These are phyloP conservation scores for Schwanniomyces sp. DNA, from an alignment of 805 yeast genomes.

Conservation along the genomic window DNA sequence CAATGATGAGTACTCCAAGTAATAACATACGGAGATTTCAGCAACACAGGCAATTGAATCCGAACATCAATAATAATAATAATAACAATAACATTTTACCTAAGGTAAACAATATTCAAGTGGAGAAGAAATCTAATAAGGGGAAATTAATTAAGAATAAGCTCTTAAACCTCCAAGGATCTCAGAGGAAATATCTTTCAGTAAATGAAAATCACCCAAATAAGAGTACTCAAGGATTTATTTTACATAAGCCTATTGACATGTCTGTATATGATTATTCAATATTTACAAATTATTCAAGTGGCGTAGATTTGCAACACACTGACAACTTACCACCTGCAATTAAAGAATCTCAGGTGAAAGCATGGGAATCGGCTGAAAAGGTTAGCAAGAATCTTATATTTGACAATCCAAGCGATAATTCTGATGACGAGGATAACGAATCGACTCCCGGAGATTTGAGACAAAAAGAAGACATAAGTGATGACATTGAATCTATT, in stretches of 20 bases:
- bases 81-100: slow-evolving; percentile 6
- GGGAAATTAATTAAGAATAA: slow-evolving; percentile 33
- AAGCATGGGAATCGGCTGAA: slow-evolving; percentile 48
- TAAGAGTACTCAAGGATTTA: slow-evolving; percentile 20
- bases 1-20: slow-evolving; percentile 43
- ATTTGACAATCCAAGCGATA: slow-evolving; percentile 29
- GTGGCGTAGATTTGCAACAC: slow-evolving; percentile 14
- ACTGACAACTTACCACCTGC: slow-evolving; percentile 27
- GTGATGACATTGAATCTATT: slow-evolving; percentile 22
- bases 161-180: slow-evolving; percentile 38
- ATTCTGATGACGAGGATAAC: slow-evolving; percentile 17
- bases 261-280: slow-evolving; percentile 37
- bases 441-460: slow-evolving; percentile 10
- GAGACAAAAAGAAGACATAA: background rate
- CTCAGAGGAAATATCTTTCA: slow-evolving; percentile 23
- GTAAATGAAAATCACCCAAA: slow-evolving; percentile 16
- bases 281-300: slow-evolving; percentile 26
- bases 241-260: slow-evolving; percentile 31
- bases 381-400: slow-evolving; percentile 35
- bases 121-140: slow-evolving; percentile 17
- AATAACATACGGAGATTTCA: slow-evolving; percentile 37
- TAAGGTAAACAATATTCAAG: slow-evolving; percentile 1
- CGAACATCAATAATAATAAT: slow-evolving; percentile 5
- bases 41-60: slow-evolving; percentile 14
- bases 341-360: slow-evolving; percentile 40